A percentile compares a stretch with the other conserved stretches of the same genome.
Evolutionary conservation across 2,329 filamentous ascomycete genomes (phyloP).

Genomic region (Cercospora beticola): DNA sequence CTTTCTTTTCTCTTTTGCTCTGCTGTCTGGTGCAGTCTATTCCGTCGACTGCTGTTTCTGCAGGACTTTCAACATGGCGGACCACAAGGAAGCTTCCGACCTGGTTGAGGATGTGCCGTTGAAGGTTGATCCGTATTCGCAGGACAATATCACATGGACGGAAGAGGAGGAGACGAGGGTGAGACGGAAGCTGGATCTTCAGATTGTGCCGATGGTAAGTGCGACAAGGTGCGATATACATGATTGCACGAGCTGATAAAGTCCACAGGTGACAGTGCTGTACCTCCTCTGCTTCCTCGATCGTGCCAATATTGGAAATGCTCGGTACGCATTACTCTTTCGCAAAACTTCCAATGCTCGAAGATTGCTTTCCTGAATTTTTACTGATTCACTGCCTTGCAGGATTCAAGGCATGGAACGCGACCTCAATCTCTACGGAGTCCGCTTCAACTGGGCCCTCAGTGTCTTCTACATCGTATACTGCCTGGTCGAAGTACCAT

Average conservation of each 20-base stretch:
- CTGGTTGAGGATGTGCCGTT: constrained; percentile 1
- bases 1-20: background rate
- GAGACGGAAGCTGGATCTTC: constrained; percentile 55
- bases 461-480: constrained; percentile 43
- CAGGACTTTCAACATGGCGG: constrained; percentile 12
- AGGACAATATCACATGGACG: constrained; percentile 20
- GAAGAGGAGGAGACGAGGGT: constrained; percentile 45
- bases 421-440: constrained; percentile 40
- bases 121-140: constrained; percentile 11
- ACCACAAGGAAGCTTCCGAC: constrained; percentile 9
- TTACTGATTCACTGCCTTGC: background rate
- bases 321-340: background rate
- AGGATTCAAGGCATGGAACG: constrained; percentile 35
- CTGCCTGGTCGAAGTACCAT: constrained; percentile 39
- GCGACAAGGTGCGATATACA: background rate
- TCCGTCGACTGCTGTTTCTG: background rate
- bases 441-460: constrained; percentile 41
- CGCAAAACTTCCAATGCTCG: no score
- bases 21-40: background rate
- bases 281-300: constrained; percentile 59
- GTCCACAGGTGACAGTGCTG: constrained; percentile 50
- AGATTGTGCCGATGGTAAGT: constrained; percentile 56
- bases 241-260: background rate
- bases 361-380: no score
- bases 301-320: constrained; percentile 39